Base-by-base conservation (phyloP, 441 rosid species). In the Macaranga tanarius region DNA sequence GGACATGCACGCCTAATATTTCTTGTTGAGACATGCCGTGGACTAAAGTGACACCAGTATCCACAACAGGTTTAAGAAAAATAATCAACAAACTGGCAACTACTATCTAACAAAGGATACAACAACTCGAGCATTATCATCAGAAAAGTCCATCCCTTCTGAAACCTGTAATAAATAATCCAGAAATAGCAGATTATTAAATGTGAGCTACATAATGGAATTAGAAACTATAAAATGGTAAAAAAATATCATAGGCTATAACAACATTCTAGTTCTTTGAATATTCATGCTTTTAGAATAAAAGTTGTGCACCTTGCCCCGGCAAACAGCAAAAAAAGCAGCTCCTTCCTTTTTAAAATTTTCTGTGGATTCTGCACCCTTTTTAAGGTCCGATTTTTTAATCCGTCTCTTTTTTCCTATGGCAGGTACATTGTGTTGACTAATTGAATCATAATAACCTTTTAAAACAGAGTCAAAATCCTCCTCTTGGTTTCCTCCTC, bases 131-230 rank as follows among this genome's bases (percentile, higher is more conserved):
- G 99, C 99, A 76, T 96, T 90, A 75, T 96, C 93, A 82, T 96
- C 98, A 74, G 94, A 83, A 82, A 96, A 96, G 83, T 96, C 98
- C 65, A 96, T 87, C 74, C 99, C 99, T 86, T 96, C 98, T 26
- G 99, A 96, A 75, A 90, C 99, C 99, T 96, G 91, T 84, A 74
- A 76, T 77, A 57, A 81, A 56, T 52, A 61, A 63, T 31, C 34
- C 52, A 60, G 38, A 62, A 3, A 62, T 31, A 10, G 48, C 23
- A 19, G 60, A 13, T 13, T 20, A 42, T 42, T 23, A 62, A 61
- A 71, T 10, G 28, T 20, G 34, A 56, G 52, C 17, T 20, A 52
- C 40, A 63, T 47, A 56, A 19, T 42, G 22, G 23, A 28, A 28
- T 13, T 28, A 15, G 5, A 40, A 42, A 9, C 25, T 10, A 44